Base-by-base conservation (phyloP, 1,284 basidiomycete genomes). In the Neonothopanus nambi region DNA sequence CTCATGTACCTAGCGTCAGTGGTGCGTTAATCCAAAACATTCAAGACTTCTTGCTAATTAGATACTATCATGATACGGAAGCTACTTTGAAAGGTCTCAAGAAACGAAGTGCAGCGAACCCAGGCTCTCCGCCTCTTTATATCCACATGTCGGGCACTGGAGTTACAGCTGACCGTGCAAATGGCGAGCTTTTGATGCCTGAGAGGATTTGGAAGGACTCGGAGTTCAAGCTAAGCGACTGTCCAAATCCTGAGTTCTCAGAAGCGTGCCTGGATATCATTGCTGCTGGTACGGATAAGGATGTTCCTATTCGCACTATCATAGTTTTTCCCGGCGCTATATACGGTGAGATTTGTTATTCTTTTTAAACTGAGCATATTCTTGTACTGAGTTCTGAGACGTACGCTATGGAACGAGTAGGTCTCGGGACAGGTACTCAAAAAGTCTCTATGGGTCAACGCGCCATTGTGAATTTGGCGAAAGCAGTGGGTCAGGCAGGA, bases 61-160 rank as follows among this genome's bases (percentile, higher is more conserved):
- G 13, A 33, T 13, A 33, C 9, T 5, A 28, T 28, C 5, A 28
- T 11, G 11, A 5, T 15, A 11, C 23, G n/a, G n/a, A n/a, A 54
- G 52, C 52, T 13, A 49, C 47, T n/a, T 5, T 54, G 12, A 38
- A 41, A 18, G 52, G 52, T 30, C 44, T 49, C 9, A 26, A 30
- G 20, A 28, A 35, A 18, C 37, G 47, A 33, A 33, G 30, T 40
- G n/a, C 12, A 13, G 9, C 40, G 5, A 20, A 23, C 15, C 47
- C 47, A 8, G 15, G 37, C 20, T 12, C 3, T 20, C 17, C 47
- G 8, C 52, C 52, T 1, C 43, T 54, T 38, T 49, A 54, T 28
- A 54, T 54, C 5, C 47, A 54, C 26, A 49, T 48, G 47, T 44
- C 33, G 2, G 52, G 52, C 30, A 50, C 47, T 11, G 52, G 38